Conservation (phyloP, 1,284 basidiomycete species). For the Tremellales sp. region DNA sequence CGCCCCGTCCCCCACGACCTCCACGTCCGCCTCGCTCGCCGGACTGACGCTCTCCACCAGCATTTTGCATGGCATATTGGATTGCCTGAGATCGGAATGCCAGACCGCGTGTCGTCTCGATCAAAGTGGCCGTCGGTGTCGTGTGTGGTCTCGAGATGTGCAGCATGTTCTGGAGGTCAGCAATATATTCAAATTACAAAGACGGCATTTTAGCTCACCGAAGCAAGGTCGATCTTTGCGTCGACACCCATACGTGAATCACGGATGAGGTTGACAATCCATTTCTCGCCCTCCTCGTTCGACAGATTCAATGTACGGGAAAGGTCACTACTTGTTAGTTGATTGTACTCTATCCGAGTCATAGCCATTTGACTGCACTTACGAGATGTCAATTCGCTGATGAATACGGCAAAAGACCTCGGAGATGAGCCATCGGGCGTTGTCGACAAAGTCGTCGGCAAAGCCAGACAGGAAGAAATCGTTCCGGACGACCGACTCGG, state of each 20-base stretch:
- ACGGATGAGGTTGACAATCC: slow-evolving; percentile 97
- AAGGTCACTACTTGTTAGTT: slow-evolving; percentile 61
- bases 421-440: slow-evolving; percentile 88
- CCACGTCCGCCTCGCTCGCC: slow-evolving; percentile 27
- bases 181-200: too few species aligned
- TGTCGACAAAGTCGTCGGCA: slow-evolving; percentile 90
- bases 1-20: slow-evolving; percentile 29
- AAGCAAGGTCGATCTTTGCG: slow-evolving; percentile 94
- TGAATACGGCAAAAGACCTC: slow-evolving; percentile 98
- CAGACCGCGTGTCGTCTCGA: slow-evolving; percentile 91
- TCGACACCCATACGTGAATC: slow-evolving; percentile 94
- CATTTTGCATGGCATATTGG: slow-evolving; percentile 66
- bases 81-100: slow-evolving; percentile 87
- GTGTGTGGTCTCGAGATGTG: slow-evolving; percentile 86
- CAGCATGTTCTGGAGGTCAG: slow-evolving; percentile 72
- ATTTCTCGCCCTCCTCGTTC: slow-evolving; percentile 93
- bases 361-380: slow-evolving; percentile 37
- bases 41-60: slow-evolving; percentile 18
- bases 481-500: slow-evolving; percentile 76
- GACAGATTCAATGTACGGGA: slow-evolving; percentile 89
- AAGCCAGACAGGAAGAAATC: slow-evolving; percentile 94
- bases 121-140: slow-evolving; percentile 89
- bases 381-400: slow-evolving; percentile 92
- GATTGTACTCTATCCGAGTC: not conserved
- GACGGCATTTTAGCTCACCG: slow-evolving; percentile 52